These are phyloP conservation scores for Curvularia sp. DNA, from an alignment of 2,329 filamentous ascomycete species.

Conservation along the genomic window DNA sequence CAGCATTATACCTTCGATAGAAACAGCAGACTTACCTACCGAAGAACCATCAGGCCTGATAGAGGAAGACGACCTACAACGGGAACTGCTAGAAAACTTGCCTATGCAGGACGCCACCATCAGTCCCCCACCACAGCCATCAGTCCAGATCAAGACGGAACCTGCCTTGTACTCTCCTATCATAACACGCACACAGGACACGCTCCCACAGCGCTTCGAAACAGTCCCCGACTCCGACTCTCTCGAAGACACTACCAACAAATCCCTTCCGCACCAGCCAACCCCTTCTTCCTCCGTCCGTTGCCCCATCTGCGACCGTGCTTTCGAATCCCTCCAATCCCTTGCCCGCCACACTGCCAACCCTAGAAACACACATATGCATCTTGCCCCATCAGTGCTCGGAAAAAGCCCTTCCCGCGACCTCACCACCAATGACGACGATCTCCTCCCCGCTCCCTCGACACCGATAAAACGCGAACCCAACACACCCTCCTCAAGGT, in stretches of 20 bases:
- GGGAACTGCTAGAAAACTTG: constrained; percentile 18
- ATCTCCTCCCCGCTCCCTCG: constrained; percentile 5
- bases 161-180: constrained; percentile 3
- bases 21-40: constrained; percentile 27
- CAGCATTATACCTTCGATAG: constrained; percentile 35
- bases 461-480: constrained; percentile 34
- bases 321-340: constrained; percentile 10
- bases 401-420: constrained; percentile 9
- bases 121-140: constrained; percentile 3
- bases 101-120: constrained; percentile 5
- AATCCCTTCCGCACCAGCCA: background rate
- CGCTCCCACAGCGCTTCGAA: background rate
- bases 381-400: background rate
- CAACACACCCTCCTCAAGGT: constrained; percentile 17
- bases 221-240: constrained; percentile 4
- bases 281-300: background rate
- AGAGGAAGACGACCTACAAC: constrained; percentile 26
- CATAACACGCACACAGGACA: background rate
- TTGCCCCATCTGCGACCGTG: constrained; percentile 17
- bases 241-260: background rate
- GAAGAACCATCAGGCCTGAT: constrained; percentile 28
- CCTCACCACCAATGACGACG: constrained; percentile 2
- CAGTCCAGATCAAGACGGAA: constrained; percentile 18
- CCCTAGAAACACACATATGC: background rate
- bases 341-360: constrained; percentile 13